Evolutionary conservation across 345 rosid genomes (phyloP).

Genomic region (Raphanus sativus): DNA sequence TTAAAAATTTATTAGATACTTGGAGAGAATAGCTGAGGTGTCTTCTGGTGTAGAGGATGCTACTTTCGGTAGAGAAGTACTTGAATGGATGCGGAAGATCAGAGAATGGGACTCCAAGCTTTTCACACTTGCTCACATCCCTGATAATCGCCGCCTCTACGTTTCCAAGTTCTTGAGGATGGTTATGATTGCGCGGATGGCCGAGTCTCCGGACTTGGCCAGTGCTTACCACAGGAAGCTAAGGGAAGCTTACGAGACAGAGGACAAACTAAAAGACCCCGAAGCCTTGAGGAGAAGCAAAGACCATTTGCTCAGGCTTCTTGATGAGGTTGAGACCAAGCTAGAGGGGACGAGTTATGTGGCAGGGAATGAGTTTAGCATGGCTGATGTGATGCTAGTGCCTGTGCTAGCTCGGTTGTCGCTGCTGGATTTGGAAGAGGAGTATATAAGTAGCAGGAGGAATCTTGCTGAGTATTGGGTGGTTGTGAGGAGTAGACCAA

Average conservation of each 20-base stretch:
- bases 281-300: conserved; percentile 51
- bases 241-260: conserved; percentile 66
- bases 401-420: conserved; percentile 70
- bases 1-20: conserved; percentile 64
- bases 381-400: conserved; percentile 79
- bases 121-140: conserved; percentile 70
- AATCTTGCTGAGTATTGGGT: conserved; percentile 68
- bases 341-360: conserved; percentile 52
- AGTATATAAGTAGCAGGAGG: conserved; percentile 65
- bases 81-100: conserved; percentile 80
- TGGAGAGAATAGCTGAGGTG: conserved; percentile 72
- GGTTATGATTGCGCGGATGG: conserved; percentile 80
- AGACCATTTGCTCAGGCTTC: conserved; percentile 60
- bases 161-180: conserved; percentile 75
- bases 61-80: conserved; percentile 51
- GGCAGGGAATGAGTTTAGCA: conserved; percentile 73
- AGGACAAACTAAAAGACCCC: conserved; percentile 63
- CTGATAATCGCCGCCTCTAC: conserved; percentile 50
- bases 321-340: conserved; percentile 66
- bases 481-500: conserved; percentile 63
- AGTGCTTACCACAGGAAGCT: conserved; percentile 79
- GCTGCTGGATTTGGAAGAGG: conserved; percentile 65
- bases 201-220: conserved; percentile 81
- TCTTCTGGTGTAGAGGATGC: conserved; percentile 51
- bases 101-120: conserved; percentile 76